Evolutionary conservation across 306 rosid species (phyloP).

Genomic region (Citrullus mucosospermus): DNA sequence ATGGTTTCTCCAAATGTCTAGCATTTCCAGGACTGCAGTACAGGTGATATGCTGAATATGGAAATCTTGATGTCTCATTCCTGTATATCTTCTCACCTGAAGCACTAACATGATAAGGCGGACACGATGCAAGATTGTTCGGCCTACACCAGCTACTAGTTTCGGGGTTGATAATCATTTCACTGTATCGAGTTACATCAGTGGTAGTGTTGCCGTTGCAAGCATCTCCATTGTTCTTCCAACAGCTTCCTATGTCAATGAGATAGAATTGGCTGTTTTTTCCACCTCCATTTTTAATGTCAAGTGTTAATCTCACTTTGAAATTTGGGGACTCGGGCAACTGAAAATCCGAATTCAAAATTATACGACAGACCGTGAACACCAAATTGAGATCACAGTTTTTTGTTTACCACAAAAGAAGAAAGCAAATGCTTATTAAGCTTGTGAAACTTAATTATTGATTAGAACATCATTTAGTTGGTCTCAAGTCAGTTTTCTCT

Average conservation of each 20-base stretch:
- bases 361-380: background rate
- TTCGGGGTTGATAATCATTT: slow-evolving; percentile 42
- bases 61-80: slow-evolving; percentile 41
- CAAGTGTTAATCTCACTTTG: slow-evolving; percentile 30
- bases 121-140: slow-evolving; percentile 32
- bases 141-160: slow-evolving; percentile 28
- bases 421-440: too few relatives aligned
- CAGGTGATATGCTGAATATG: slow-evolving; percentile 43
- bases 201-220: slow-evolving; percentile 33
- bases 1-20: slow-evolving; percentile 25
- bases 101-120: slow-evolving; percentile 30
- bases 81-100: slow-evolving; percentile 28
- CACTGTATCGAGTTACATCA: slow-evolving; percentile 40
- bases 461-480: too few relatives aligned
- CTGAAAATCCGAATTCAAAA: slow-evolving; percentile 5
- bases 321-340: slow-evolving; percentile 40
- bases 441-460: too few relatives aligned
- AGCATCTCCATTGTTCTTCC: slow-evolving; percentile 44
- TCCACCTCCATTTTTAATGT: slow-evolving; percentile 38
- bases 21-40: slow-evolving; percentile 45
- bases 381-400: background rate
- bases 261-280: slow-evolving; percentile 33
- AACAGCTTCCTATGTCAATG: slow-evolving; percentile 40
- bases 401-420: too few relatives aligned
- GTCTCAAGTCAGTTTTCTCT: too few relatives aligned